Base-by-base conservation (phyloP, 176 grass and related monocot genomes). In the Triticum timopheevii region DNA sequence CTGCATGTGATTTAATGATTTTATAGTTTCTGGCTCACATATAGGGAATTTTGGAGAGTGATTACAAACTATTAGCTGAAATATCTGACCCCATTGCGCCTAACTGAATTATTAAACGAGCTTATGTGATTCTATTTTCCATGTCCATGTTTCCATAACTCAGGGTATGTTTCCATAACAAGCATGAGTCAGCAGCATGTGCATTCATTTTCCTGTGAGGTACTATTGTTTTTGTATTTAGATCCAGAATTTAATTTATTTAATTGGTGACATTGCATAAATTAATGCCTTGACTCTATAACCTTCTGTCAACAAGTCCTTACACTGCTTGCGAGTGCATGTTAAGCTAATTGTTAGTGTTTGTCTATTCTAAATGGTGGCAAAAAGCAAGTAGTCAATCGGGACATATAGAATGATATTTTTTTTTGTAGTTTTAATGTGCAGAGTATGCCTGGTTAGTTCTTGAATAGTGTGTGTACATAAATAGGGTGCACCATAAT, bases 171-270 rank as follows among this genome's bases (percentile, higher is more conserved):
- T 49, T 15, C 45, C 45, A 15, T 49, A 49, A 49, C 45, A 49
- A 49, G 50, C 50, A 54, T 31, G 42, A 31, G 44, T 27, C 25
- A 31, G 47, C 74, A 56, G 25, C 25, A 56, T 77, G 74, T 77
- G 47, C 45, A 76, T 76, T 76, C 73, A 76, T 76, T 52, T 76
- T 15, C 24, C 4, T 28, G 27, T 2, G 45, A 76, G 44, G 17
- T 45, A 76, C 25, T 76, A 76, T 5, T 3, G 16, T 77, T 47
- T 77, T 33, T 22, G 47, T 22, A 34, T 28, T 56, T 22, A 10
- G 59, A 56, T 77, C 74, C 27, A 54, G 45, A 76, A 76, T 76
- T 76, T 76, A 76, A 54, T 76, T 76, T 54, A 31, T 31, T 76
- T 19, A 76, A 25, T 76, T 54, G 16, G 73, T 19, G 45, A 56